Conservation (phyloP, 139 green algal species). For the Coelastrella sp. region DNA sequence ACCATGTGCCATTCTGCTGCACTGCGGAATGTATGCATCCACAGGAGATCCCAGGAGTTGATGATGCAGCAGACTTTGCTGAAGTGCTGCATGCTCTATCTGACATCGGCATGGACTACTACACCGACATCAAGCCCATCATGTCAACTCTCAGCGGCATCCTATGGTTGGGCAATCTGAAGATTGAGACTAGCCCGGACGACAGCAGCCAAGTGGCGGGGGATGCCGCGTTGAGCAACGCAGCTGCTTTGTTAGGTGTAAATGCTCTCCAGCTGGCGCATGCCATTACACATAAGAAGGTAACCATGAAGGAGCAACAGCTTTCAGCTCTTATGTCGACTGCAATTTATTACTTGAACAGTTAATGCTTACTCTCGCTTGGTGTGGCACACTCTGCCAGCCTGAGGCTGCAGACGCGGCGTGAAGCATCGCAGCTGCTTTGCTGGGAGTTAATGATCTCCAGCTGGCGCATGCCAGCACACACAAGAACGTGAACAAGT, state of each 20-base stretch:
- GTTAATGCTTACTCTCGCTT: neutral
- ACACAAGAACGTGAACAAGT: slow-evolving; percentile 36
- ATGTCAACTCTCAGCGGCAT: slow-evolving; percentile 86
- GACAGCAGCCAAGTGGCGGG: slow-evolving; percentile 53
- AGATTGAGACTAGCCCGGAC: slow-evolving; percentile 66
- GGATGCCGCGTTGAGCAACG: slow-evolving; percentile 55
- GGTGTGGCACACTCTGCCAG: too few relatives aligned
- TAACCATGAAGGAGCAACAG: too few relatives aligned
- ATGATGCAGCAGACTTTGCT: slow-evolving; percentile 82
- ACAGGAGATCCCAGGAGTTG: slow-evolving; percentile 76
- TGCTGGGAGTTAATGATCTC: slow-evolving; percentile 67
- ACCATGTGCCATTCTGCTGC: neutral
- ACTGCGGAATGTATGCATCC: neutral
- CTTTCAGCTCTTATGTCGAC: neutral
- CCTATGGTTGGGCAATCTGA: slow-evolving; percentile 94
- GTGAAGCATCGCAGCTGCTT: slow-evolving; percentile 50
- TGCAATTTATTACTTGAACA: neutral
- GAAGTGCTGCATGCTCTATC: slow-evolving; percentile 80
- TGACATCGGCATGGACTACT: slow-evolving; percentile 81
- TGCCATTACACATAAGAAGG: slow-evolving; percentile 28
- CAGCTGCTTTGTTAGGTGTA: slow-evolving; percentile 68
- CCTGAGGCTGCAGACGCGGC: slow-evolving; percentile 37
- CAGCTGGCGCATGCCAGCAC: slow-evolving; percentile 55
- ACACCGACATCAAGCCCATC: slow-evolving; percentile 70
- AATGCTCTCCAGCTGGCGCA: slow-evolving; percentile 55